Percentiles rank a stretch among this genome's conserved stretches.
Evolutionary conservation across 2,329 filamentous ascomycete species (phyloP).

Genomic region (Fusarium sp.): DNA sequence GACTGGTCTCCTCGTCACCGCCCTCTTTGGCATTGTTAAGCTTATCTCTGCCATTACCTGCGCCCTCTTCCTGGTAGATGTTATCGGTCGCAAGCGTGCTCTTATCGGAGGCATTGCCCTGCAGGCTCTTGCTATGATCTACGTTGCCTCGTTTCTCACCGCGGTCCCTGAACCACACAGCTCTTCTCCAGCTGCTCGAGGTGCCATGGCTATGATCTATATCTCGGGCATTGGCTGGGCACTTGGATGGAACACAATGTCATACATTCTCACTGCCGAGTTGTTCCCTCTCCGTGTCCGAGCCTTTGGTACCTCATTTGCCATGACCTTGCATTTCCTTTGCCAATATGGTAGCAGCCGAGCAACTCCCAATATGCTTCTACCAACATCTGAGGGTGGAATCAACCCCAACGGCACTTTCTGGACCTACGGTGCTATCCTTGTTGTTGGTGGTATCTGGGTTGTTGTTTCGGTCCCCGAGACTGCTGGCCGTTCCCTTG

Average conservation of each 20-base stretch:
- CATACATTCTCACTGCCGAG: constrained; percentile 35
- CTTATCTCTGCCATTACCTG: constrained; percentile 18
- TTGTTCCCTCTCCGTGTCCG: constrained; percentile 30
- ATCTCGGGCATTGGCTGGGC: constrained; percentile 38
- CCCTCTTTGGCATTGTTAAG: constrained; percentile 23
- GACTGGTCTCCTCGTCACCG: constrained; percentile 25
- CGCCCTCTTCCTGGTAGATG: constrained; percentile 18
- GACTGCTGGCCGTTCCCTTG: constrained; percentile 21
- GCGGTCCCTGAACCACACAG: not conserved
- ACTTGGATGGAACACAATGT: constrained; percentile 36
- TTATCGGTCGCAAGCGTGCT: constrained; percentile 25
- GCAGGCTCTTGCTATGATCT: constrained; percentile 24
- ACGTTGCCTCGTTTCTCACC: constrained; percentile 20
- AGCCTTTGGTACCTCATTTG: constrained; percentile 20
- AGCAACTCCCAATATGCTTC: constrained; percentile 21
- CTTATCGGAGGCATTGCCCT: constrained; percentile 16
- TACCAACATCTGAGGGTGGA: constrained; percentile 8
- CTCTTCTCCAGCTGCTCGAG: constrained; percentile 4
- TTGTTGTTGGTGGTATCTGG: constrained; percentile 14
- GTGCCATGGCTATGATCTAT: constrained; percentile 32
- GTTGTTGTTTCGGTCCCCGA: constrained; percentile 17
- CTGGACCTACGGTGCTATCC: constrained; percentile 20
- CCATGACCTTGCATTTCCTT: constrained; percentile 24
- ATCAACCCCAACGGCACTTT: constrained; percentile 23
- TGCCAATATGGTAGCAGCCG: constrained; percentile 27